Conservation (phyloP, 257 asterid species). For the Nicotiana tabacum region DNA sequence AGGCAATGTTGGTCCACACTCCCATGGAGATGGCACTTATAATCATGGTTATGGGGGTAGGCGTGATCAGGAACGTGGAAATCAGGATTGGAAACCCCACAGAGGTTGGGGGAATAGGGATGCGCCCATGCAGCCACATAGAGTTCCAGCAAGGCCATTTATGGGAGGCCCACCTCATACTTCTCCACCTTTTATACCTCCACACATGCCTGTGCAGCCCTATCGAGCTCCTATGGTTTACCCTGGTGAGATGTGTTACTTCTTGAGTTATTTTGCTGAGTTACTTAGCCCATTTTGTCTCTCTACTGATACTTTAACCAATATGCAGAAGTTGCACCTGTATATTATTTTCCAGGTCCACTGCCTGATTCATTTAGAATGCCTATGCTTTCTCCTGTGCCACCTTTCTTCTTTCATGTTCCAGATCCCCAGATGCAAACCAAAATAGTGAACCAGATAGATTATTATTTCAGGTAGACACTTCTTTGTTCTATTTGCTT, state of each 20-base stretch:
- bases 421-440: slow-evolving; percentile 49
- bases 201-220: slow-evolving; percentile 41
- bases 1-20: slow-evolving; percentile 45
- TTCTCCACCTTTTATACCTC: slow-evolving; percentile 30
- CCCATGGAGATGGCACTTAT: slow-evolving; percentile 56
- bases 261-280: neutral
- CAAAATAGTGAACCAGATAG: slow-evolving; percentile 53
- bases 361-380: slow-evolving; percentile 48
- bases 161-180: slow-evolving; percentile 38
- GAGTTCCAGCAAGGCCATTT: slow-evolving; percentile 47
- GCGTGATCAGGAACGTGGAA: slow-evolving; percentile 63
- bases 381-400: slow-evolving; percentile 42
- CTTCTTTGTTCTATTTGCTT: neutral
- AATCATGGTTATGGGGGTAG: slow-evolving; percentile 44
- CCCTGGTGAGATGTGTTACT: slow-evolving; percentile 41
- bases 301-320: slow-evolving; percentile 15
- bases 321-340: slow-evolving; percentile 46
- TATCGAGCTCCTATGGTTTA: slow-evolving; percentile 40
- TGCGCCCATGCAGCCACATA: slow-evolving; percentile 38
- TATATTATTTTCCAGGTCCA: slow-evolving; percentile 38
- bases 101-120: slow-evolving; percentile 59
- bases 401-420: slow-evolving; percentile 30
- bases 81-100: slow-evolving; percentile 40
- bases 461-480: slow-evolving; percentile 68
- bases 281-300: neutral